Evolutionary conservation across 208 protist species (phyloP), one percentile per base, ranked within the genome.

Genomic region (Sergeia podlipaevii): DNA sequence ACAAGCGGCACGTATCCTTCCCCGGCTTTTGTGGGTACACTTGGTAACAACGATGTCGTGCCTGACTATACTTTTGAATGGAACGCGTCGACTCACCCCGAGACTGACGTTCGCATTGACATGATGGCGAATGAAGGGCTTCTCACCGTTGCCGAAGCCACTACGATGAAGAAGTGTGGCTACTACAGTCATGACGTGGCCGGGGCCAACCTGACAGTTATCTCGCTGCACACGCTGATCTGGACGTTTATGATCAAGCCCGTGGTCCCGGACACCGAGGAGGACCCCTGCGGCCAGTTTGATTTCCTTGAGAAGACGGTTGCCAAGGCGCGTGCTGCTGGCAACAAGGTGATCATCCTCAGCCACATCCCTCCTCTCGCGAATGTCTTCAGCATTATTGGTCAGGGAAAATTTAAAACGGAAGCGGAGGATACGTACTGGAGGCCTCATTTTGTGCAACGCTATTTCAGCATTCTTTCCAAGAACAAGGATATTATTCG

Each of bases 11-110:
- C 47, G n/a, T 50, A 65, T 4, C 51, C 33, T 17, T 18, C 15
- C 11, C 45, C 63, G 15, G 50, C 30, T 18, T 65, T 92, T 29
- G 34, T 63, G 21, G 57, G 39, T 30, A 52, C 65, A 13, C 15
- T 88, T 20, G 87, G 87, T 27, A 95, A 95, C 62, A 90, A 90
- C 29, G 87, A 95, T 50, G 45, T 91, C 26, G 65, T 82, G 15
- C 78, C 77, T 15, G 65, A 91, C 59, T 90, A 91, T 60, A 52
- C 45, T 45, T 89, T 87, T 44, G 41, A 74, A 17, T 75, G 68
- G 58, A 53, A 29, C 30, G 49, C 37, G 13, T 27, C 18, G 8
- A 64, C 52, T 34, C 60, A 77, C n/a, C 1, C 26, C 15, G 39
- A 73, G 50, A 38, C 85, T 21, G 5, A 32, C 13, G 18, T 63